These are phyloP conservation scores for Pseudocercospora crystallina DNA, from an alignment of 2,329 filamentous ascomycete species.

Conservation along the genomic window DNA sequence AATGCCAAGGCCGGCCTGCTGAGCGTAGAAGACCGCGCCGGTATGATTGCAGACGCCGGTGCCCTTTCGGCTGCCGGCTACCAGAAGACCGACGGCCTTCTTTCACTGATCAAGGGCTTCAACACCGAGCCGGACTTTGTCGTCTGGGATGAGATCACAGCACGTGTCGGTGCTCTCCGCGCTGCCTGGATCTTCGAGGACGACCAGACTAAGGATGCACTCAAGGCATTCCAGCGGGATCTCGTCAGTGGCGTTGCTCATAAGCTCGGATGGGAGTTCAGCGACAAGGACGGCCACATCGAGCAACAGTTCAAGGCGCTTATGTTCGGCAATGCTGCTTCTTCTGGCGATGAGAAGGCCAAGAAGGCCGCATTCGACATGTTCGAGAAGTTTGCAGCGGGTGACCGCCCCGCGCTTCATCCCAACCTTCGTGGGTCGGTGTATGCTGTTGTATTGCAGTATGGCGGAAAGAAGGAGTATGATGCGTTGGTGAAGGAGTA, in stretches of 20 bases:
- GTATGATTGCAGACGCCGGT: constrained; percentile 86
- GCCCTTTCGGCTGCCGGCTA: constrained; percentile 87
- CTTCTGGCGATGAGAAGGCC: constrained; percentile 75
- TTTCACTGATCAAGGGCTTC: constrained; percentile 83
- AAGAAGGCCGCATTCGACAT: constrained; percentile 82
- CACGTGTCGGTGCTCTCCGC: constrained; percentile 74
- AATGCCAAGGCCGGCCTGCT: constrained; percentile 79
- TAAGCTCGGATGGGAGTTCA: constrained; percentile 84
- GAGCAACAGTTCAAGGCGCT: constrained; percentile 93
- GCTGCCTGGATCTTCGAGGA: constrained; percentile 89
- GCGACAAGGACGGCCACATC: constrained; percentile 80
- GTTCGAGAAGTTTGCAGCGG: constrained; percentile 79
- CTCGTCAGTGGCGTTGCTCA: constrained; percentile 79
- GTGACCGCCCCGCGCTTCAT: constrained; percentile 79
- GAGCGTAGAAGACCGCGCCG: constrained; percentile 85
- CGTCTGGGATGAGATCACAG: constrained; percentile 90
- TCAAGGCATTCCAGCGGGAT: constrained; percentile 80
- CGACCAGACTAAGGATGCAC: constrained; percentile 66
- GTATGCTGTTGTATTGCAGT: constrained; percentile 78
- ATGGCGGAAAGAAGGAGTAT: constrained; percentile 86
- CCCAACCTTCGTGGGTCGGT: constrained; percentile 87
- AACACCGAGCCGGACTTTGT: constrained; percentile 80
- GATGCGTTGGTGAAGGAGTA: constrained; percentile 74
- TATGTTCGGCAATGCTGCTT: constrained; percentile 80
- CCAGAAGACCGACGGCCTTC: constrained; percentile 85